These are phyloP conservation scores for Syncephalis fuscata DNA, from an alignment of 371 early-diverging fungal genomes.

Conservation along the genomic window DNA sequence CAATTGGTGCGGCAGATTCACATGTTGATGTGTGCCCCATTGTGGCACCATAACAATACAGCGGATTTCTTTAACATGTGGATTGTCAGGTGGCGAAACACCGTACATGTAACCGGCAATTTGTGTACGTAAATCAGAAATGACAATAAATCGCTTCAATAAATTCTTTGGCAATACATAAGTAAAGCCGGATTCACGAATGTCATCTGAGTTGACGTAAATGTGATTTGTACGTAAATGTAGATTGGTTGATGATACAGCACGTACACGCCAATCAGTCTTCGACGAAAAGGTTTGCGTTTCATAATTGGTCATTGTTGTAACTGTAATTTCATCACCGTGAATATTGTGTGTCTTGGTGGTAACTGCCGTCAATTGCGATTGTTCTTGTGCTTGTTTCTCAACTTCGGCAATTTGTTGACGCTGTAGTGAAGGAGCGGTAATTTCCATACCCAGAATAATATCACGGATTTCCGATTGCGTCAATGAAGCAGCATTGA, in stretches of 20 bases:
- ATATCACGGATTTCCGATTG: slow-evolving; percentile 97
- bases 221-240: slow-evolving; percentile 91
- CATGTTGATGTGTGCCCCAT: slow-evolving; percentile 88
- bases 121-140: slow-evolving; percentile 91
- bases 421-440: slow-evolving; percentile 91
- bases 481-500: slow-evolving; percentile 91
- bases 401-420: slow-evolving; percentile 96
- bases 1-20: slow-evolving; percentile 73
- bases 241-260: slow-evolving; percentile 87
- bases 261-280: slow-evolving; percentile 97
- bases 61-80: slow-evolving; percentile 91
- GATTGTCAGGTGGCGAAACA: slow-evolving; percentile 79
- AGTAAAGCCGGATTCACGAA: slow-evolving; percentile 82
- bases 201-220: slow-evolving; percentile 88
- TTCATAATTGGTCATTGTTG: slow-evolving; percentile 95
- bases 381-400: slow-evolving; percentile 82
- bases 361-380: slow-evolving; percentile 88
- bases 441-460: slow-evolving; percentile 98
- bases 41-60: slow-evolving; percentile 94
- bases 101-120: slow-evolving; percentile 93
- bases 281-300: slow-evolving; percentile 92
- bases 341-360: slow-evolving; percentile 94
- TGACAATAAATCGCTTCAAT: slow-evolving; percentile 85
- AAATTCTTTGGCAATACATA: slow-evolving; percentile 95
- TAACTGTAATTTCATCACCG: slow-evolving; percentile 96